phyloP scores from a whole-genome alignment of 768 basidiomycete species.

The Podaxis sp. region DNA sequence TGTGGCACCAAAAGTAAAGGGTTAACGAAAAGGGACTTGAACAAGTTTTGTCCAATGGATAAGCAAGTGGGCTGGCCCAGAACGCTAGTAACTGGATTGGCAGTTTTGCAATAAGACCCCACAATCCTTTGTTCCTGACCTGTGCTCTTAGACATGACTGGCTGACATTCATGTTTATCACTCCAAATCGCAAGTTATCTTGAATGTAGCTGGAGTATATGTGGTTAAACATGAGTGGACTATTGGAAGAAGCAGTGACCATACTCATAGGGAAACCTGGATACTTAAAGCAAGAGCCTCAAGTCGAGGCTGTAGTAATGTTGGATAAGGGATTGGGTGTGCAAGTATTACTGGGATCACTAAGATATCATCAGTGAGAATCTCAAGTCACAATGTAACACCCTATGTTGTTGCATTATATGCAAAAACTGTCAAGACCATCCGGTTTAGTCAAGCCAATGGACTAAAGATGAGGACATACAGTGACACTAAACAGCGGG shows the following conservation, averaged over 20 bases:
- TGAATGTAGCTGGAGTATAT: not conserved
- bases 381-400: not conserved
- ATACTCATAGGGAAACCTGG: conserved; percentile 3
- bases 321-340: not conserved
- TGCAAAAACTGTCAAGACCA: not conserved
- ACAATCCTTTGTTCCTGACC: too few relatives aligned
- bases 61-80: too few relatives aligned
- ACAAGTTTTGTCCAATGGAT: too few relatives aligned
- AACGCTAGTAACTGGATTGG: not conserved
- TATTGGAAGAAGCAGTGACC: not conserved
- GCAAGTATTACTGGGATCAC: not conserved
- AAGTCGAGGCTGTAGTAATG: not conserved
- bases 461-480: not conserved
- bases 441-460: not conserved
- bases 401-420: not conserved
- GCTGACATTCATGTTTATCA: not conserved
- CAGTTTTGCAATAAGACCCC: not conserved
- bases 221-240: not conserved
- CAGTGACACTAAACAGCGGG: not conserved
- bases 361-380: not conserved
- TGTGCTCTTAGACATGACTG: not conserved
- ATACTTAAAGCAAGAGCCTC: not conserved
- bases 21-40: too few relatives aligned
- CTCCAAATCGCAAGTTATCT: not conserved
- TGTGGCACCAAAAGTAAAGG: too few relatives aligned